Evolutionary conservation across 352 stramenopile species (phyloP).

Genomic region (Pythium angustatum): DNA sequence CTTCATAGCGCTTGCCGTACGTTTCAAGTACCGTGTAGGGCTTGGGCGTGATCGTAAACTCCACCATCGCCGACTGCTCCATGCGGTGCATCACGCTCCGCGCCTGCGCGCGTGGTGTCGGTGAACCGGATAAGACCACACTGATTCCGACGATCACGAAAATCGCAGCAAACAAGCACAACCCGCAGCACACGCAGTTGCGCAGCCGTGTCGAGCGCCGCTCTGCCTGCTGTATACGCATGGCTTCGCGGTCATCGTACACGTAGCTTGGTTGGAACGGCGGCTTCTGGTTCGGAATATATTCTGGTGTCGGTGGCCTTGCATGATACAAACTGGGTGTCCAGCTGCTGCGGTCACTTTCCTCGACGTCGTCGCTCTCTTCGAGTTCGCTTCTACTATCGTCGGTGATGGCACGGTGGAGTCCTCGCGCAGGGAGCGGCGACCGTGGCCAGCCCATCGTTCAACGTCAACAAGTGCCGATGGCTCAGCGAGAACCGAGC

Average conservation of each 20-base stretch:
- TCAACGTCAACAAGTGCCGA: not conserved
- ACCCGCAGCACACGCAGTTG: constrained; percentile 6
- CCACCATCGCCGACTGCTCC: constrained; percentile 16
- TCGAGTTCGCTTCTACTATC: not conserved
- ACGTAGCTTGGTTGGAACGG: constrained; percentile 14
- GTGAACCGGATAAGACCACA: constrained; percentile 10
- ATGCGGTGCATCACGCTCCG: constrained; percentile 10
- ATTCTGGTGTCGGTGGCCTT: not conserved
- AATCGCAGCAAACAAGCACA: constrained; percentile 13
- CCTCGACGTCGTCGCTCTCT: not conserved
- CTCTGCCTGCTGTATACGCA: not conserved
- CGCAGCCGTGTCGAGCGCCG: constrained; percentile 7
- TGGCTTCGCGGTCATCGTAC: constrained; percentile 5
- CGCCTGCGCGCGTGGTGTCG: constrained; percentile 11
- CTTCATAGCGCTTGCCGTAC: constrained; percentile 15
- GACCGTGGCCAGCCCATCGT: constrained; percentile 17
- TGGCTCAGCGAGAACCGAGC: too few relatives aligned
- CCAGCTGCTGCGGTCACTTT: not conserved
- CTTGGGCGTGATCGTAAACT: constrained; percentile 30
- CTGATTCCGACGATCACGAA: constrained; percentile 16
- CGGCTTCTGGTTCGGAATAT: not conserved
- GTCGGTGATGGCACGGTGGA: not conserved
- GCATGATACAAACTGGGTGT: not conserved
- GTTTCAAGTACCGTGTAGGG: constrained; percentile 10
- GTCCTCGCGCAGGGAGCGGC: not conserved